Conservation (phyloP, 306 rosid genomes). For the Inga laurina region DNA sequence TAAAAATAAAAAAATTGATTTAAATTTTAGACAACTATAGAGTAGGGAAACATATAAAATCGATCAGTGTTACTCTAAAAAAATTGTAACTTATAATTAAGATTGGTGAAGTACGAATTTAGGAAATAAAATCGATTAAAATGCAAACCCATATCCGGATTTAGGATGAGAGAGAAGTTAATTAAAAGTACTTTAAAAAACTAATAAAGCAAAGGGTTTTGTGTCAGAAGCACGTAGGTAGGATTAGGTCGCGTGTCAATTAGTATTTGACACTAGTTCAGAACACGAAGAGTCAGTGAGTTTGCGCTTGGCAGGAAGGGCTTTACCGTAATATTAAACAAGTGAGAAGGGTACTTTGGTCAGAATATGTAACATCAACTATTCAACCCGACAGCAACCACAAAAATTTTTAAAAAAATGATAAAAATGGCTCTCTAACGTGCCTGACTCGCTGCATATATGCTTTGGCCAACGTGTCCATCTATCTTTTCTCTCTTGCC, state of each 20-base stretch:
- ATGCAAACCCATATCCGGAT: too few relatives aligned
- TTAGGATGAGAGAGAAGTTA: too few relatives aligned
- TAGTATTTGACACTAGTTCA: neutral
- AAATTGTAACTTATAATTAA: too few relatives aligned
- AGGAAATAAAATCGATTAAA: too few relatives aligned
- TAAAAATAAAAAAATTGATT: too few relatives aligned
- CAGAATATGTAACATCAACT: neutral
- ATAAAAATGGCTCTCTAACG: neutral
- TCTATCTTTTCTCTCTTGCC: conserved; percentile 1
- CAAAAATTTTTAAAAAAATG: neutral
- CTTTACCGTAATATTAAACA: neutral
- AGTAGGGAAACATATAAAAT: too few relatives aligned
- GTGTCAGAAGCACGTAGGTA: neutral
- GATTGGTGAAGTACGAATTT: too few relatives aligned
- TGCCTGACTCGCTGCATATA: neutral
- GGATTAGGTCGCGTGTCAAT: neutral
- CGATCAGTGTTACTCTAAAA: too few relatives aligned
- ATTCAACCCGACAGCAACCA: neutral
- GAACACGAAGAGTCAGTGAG: neutral
- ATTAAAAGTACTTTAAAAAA: neutral
- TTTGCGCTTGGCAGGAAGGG: neutral
- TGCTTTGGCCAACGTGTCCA: conserved; percentile 25
- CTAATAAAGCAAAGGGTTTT: neutral
- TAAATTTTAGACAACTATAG: too few relatives aligned
- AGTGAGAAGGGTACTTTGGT: neutral